Conservation (phyloP, 352 stramenopile genomes). For the Pythium monospermum region DNA sequence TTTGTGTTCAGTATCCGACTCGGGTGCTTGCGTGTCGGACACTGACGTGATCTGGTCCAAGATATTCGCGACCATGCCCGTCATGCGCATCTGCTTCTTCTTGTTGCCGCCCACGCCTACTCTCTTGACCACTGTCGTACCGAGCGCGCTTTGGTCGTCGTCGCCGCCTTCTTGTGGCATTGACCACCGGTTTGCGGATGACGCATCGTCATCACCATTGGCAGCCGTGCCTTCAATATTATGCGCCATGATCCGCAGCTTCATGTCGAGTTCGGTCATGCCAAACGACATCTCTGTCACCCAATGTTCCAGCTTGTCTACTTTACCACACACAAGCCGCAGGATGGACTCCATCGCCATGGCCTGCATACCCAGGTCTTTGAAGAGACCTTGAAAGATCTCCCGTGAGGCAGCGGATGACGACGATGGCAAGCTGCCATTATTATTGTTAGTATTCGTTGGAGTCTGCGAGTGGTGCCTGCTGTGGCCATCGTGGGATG, state of each 20-base stretch:
- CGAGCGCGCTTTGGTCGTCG: conserved; percentile 4
- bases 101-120: conserved; percentile 36
- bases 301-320: conserved; percentile 73
- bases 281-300: conserved; percentile 68
- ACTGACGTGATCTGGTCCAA: conserved; percentile 35
- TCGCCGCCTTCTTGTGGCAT: conserved; percentile 33
- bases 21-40: conserved; percentile 4
- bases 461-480: too few species aligned
- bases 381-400: conserved; percentile 68
- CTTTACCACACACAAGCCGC: conserved; percentile 58
- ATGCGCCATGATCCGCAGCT: conserved; percentile 73
- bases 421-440: too few species aligned
- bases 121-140: conserved; percentile 46
- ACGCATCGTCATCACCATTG: conserved; percentile 44
- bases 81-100: conserved; percentile 44
- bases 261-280: conserved; percentile 70
- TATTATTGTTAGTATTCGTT: too few species aligned
- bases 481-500: too few species aligned
- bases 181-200: conserved; percentile 39
- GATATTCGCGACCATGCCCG: conserved; percentile 57
- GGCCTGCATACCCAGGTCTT: conserved; percentile 64
- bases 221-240: conserved; percentile 74
- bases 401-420: conserved; percentile 30
- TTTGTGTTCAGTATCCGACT: conserved; percentile 15
- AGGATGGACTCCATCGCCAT: conserved; percentile 74